A percentile compares a stretch with the other conserved stretches of the same genome.
Evolutionary conservation across 2,329 filamentous ascomycete genomes (phyloP).

Genomic region (Botrytis tulipae): DNA sequence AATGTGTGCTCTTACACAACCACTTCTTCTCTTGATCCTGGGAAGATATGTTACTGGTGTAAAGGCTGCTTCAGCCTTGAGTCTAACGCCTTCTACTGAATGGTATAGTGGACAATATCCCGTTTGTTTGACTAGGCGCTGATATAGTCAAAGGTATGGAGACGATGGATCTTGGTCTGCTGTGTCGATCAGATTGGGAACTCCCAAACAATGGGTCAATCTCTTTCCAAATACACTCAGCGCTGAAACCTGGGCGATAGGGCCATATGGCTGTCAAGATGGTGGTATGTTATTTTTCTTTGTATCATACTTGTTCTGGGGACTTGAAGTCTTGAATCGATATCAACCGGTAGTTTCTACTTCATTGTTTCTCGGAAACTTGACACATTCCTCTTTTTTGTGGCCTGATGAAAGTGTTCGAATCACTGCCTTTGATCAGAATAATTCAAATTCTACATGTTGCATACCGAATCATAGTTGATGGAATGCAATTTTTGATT

Average conservation of each 20-base stretch:
- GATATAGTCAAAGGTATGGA: conserved; percentile 49
- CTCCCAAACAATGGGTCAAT: conserved; percentile 51
- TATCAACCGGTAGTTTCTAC: background rate
- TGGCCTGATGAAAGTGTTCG: background rate
- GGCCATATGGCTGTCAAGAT: conserved; percentile 53
- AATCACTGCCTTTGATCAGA: background rate
- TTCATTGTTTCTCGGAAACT: background rate
- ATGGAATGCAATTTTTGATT: background rate
- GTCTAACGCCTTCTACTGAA: conserved; percentile 33
- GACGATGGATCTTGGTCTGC: conserved; percentile 72
- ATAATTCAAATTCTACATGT: too few relatives aligned
- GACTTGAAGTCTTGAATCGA: background rate
- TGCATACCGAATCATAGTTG: background rate
- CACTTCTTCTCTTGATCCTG: background rate
- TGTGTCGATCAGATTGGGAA: conserved; percentile 58
- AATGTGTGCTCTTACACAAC: background rate
- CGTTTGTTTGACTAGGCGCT: background rate
- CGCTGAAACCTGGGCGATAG: conserved; percentile 70
- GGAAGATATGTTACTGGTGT: background rate
- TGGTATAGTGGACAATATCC: conserved; percentile 27
- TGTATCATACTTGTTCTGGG: background rate
- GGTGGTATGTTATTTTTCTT: conserved; percentile 23
- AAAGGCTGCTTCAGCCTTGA: conserved; percentile 27
- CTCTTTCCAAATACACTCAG: conserved; percentile 64
- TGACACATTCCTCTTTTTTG: background rate